Evolutionary conservation across 2,329 filamentous ascomycete genomes (phyloP).

Genomic region (Paracorniculantispora psalliotae): DNA sequence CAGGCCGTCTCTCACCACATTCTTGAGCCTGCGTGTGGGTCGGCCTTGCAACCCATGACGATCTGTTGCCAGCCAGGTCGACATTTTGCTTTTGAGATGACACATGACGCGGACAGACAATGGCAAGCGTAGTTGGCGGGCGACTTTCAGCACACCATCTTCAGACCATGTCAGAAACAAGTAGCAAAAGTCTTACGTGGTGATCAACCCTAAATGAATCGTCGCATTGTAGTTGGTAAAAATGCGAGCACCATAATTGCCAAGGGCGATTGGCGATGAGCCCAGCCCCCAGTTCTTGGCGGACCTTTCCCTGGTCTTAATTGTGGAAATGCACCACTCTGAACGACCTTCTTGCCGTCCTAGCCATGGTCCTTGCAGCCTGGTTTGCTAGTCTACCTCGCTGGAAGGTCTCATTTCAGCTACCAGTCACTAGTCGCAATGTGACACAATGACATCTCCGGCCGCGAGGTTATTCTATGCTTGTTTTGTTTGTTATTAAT

Average conservation of each 20-base stretch:
- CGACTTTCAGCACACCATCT: background rate
- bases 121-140: too few species aligned
- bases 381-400: background rate
- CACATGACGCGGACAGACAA: too few species aligned
- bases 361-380: background rate
- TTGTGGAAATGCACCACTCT: background rate
- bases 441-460: background rate
- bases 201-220: background rate
- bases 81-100: background rate
- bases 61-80: background rate
- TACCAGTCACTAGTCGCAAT: background rate
- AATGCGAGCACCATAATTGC: too few species aligned
- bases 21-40: background rate
- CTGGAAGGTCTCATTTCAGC: background rate
- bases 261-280: background rate
- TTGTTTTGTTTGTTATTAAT: too few species aligned
- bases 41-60: background rate
- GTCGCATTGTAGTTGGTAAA: too few species aligned
- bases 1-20: background rate
- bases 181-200: background rate
- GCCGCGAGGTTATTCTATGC: too few species aligned
- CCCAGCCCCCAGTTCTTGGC: background rate
- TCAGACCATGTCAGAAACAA: background rate
- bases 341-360: background rate
- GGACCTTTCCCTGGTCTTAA: background rate